Evolutionary conservation across 257 asterid genomes (phyloP).

Genomic region (Solanum virginianum): DNA sequence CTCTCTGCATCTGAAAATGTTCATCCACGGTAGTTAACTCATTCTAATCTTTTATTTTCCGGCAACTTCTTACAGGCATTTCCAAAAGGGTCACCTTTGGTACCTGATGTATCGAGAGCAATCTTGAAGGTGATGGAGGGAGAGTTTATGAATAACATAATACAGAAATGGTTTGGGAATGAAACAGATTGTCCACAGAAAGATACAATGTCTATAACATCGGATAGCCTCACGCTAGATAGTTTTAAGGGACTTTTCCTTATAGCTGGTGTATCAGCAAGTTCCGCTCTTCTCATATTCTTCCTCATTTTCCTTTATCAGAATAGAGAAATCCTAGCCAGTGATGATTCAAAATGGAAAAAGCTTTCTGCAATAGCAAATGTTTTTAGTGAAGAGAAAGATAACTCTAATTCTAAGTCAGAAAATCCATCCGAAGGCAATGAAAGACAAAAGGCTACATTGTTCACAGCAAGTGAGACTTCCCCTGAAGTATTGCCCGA

Average conservation of each 20-base stretch:
- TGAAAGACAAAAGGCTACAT: not conserved
- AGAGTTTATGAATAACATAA: slow-evolving; percentile 6
- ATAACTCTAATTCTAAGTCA: not conserved
- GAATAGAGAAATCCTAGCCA: slow-evolving; percentile 9
- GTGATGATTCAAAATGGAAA: slow-evolving; percentile 10
- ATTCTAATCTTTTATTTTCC: not conserved
- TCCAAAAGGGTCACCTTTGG: slow-evolving; percentile 33
- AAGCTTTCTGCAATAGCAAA: slow-evolving; percentile 22
- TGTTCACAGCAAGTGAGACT: not conserved
- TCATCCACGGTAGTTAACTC: not conserved
- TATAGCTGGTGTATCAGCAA: slow-evolving; percentile 19
- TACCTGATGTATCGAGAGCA: slow-evolving; percentile 26
- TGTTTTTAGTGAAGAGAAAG: slow-evolving; percentile 17
- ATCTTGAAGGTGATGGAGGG: slow-evolving; percentile 16
- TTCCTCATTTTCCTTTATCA: slow-evolving; percentile 19
- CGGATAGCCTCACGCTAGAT: slow-evolving; percentile 9
- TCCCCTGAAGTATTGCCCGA: not conserved
- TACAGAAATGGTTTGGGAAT: slow-evolving; percentile 13
- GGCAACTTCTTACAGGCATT: slow-evolving; percentile 12
- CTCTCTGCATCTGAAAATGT: not conserved
- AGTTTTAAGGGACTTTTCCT: slow-evolving; percentile 26
- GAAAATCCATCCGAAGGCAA: not conserved
- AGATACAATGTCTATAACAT: not conserved
- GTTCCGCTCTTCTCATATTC: slow-evolving; percentile 23
- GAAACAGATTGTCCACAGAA: not conserved